Evolutionary conservation across 1,284 basidiomycete species (phyloP).

Genomic region (Papiliotrema flavescens): DNA sequence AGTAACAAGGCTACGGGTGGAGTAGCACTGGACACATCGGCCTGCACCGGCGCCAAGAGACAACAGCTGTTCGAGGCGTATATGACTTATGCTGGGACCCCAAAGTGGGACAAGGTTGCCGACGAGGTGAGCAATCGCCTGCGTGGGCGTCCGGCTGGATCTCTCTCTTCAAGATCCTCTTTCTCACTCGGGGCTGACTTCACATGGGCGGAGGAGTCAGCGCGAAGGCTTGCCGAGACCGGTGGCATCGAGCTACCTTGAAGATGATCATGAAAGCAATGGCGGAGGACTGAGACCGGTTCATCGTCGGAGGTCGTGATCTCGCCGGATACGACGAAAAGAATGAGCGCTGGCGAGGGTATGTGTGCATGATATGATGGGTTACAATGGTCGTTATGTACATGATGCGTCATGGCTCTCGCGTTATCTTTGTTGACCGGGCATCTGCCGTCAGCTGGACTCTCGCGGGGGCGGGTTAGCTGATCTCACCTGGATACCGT

Average conservation of each 20-base stretch:
- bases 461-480: neutral
- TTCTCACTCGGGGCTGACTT: too few species aligned
- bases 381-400: neutral
- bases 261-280: constrained; percentile 18
- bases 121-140: constrained; percentile 6
- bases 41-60: too few species aligned
- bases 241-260: constrained; percentile 17
- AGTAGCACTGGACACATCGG: neutral
- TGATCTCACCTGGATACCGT: constrained; percentile 61
- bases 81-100: constrained; percentile 1
- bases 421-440: neutral
- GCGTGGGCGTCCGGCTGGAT: too few species aligned
- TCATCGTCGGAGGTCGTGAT: neutral
- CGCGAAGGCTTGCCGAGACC: constrained; percentile 17
- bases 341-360: neutral
- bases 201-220: constrained; percentile 14
- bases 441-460: constrained; percentile 1
- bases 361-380: constrained; percentile 1
- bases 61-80: too few species aligned
- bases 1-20: neutral
- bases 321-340: neutral
- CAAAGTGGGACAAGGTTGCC: constrained; percentile 20
- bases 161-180: too few species aligned
- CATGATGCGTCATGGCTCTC: neutral
- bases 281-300: constrained; percentile 2